phyloP scores from a whole-genome alignment of 345 rosid genomes.

The Murraya koenigii region DNA sequence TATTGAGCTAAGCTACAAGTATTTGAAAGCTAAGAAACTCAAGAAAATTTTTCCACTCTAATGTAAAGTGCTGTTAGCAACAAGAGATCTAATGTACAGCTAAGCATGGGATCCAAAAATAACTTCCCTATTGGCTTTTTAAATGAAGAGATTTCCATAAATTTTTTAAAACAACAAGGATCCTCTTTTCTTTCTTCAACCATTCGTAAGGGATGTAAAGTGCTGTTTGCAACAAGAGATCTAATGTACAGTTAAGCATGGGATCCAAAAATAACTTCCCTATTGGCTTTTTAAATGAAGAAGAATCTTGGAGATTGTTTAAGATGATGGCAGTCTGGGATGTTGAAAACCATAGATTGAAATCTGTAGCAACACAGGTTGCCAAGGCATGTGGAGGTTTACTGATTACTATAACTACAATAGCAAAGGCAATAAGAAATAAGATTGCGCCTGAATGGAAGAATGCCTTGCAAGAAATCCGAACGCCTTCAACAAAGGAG shows the following conservation, averaged over 20 bases:
- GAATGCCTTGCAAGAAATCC: not conserved
- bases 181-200: too few relatives aligned
- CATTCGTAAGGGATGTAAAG: not conserved
- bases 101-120: not conserved
- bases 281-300: not conserved
- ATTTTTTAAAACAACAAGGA: too few relatives aligned
- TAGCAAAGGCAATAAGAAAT: slow-evolving; percentile 22
- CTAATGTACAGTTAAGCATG: not conserved
- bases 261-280: not conserved
- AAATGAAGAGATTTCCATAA: not conserved
- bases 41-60: too few relatives aligned
- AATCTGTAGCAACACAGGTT: slow-evolving; percentile 5
- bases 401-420: slow-evolving; percentile 22
- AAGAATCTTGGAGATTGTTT: not conserved
- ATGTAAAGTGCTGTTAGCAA: not conserved
- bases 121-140: not conserved
- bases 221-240: not conserved
- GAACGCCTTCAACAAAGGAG: not conserved
- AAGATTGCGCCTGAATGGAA: not conserved
- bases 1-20: too few relatives aligned
- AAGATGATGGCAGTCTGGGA: not conserved
- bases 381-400: slow-evolving; percentile 27
- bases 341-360: not conserved
- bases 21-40: too few relatives aligned
- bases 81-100: not conserved